Base-by-base conservation (phyloP, 2,329 filamentous ascomycete species). In the Byssothecium circinans region DNA sequence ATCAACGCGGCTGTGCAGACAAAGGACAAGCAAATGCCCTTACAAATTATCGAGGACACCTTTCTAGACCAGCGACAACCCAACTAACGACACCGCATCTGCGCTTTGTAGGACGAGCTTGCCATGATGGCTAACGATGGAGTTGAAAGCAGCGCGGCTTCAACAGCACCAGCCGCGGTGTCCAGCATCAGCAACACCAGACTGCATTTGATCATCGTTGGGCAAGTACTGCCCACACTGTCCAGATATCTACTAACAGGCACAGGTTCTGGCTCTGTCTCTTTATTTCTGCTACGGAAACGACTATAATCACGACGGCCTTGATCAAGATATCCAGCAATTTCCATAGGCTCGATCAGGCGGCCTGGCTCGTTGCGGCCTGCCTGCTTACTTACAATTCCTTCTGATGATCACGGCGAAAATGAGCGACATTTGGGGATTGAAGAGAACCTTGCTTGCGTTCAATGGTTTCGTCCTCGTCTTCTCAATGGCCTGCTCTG, bases 351-450 rank as follows among this genome's bases (percentile, higher is more conserved):
- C 49, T 67, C 4, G 57, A 58, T 22, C 56, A 67, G 43, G 58
- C 56, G 11, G 45, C 60, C 47, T 70, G 67, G 67, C 60, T 69
- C 4, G 48, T 68, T 30, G 65, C 63, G 2, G 55, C 64, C 8
- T 70, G 68, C 47, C 50, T 69, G 4, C 44, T 68, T 32, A 67
- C 65, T 12, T 67, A 68, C 43, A 65, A 64, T 43, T 58, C 63
- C 3, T 68, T 41, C 38, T 70, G n/a, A 61, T 69, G 56, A 63
- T 70, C n/a, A 56, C 54, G 6, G 60, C 66, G 4, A 70, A 66
- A 35, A 42, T 68, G 23, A 66, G 62, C 44, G 67, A 69, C 47
- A 50, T 67, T 8, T 68, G 56, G 54, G 64, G 64, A 0, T 41
- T 62, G 8, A 67, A 63, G 41, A 47, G 15, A 4, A 45, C 61